Conservation (phyloP, 352 stramenopile genomes). For the Phytophthora sp. region DNA sequence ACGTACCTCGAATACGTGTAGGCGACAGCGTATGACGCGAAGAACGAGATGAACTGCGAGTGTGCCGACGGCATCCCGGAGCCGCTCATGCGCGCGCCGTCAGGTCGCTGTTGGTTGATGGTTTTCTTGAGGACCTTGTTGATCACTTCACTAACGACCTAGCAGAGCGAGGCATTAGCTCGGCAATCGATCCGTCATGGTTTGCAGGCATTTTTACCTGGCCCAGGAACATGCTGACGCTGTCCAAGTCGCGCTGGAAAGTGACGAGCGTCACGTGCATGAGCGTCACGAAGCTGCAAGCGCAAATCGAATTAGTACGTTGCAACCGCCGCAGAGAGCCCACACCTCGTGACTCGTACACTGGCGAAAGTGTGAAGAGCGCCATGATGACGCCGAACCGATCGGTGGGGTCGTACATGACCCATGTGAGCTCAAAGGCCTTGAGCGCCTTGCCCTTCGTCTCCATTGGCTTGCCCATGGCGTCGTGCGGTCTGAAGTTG, state of each 20-base stretch:
- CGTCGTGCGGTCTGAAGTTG: conserved; percentile 1
- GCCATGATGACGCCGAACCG: conserved; percentile 73
- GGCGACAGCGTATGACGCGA: conserved; percentile 65
- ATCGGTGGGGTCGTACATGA: conserved; percentile 77
- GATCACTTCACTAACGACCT: conserved; percentile 72
- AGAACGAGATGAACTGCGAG: conserved; percentile 83
- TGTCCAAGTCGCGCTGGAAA: conserved; percentile 84
- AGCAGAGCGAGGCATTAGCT: not conserved
- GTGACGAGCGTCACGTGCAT: conserved; percentile 82
- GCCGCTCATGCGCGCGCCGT: conserved; percentile 62
- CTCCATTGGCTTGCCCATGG: conserved; percentile 15
- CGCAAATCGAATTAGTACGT: not conserved
- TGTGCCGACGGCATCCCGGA: conserved; percentile 81
- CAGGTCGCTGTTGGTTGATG: conserved; percentile 71
- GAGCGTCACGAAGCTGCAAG: conserved; percentile 79
- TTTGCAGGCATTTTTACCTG: conserved; percentile 51
- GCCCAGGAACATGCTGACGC: conserved; percentile 65
- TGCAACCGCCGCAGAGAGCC: too few species aligned
- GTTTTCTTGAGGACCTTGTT: conserved; percentile 83
- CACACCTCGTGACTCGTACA: too few species aligned
- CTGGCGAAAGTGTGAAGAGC: conserved; percentile 77
- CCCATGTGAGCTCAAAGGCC: conserved; percentile 80
- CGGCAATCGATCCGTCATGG: too few species aligned
- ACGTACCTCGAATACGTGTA: conserved; percentile 69
- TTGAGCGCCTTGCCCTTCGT: conserved; percentile 32